Conservation (phyloP, 495 filamentous ascomycete species). For the Daldinia vernicosa region DNA sequence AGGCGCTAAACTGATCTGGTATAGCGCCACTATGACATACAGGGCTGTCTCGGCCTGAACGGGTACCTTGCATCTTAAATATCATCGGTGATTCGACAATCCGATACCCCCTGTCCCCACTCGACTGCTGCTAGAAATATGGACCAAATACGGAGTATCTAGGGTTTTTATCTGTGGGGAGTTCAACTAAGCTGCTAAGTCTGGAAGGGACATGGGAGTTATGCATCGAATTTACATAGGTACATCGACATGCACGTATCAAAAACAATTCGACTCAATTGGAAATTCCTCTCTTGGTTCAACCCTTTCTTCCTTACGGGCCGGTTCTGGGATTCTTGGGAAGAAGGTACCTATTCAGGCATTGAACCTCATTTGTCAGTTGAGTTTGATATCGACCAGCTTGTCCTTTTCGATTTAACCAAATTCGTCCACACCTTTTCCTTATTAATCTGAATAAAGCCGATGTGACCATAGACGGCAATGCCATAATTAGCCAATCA, state of each 20-base stretch:
- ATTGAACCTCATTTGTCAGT: slow-evolving; percentile 17
- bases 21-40: slow-evolving; percentile 18
- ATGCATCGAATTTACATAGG: neutral
- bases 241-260: neutral
- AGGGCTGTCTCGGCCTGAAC: slow-evolving; percentile 37
- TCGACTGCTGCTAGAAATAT: slow-evolving; percentile 26
- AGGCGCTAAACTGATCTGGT: slow-evolving; percentile 29
- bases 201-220: neutral
- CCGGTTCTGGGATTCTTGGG: neutral
- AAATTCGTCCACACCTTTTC: slow-evolving; percentile 21
- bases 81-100: slow-evolving; percentile 33
- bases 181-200: neutral
- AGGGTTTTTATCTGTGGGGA: slow-evolving; percentile 6
- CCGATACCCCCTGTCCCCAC: slow-evolving; percentile 35
- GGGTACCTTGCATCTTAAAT: slow-evolving; percentile 46
- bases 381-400: slow-evolving; percentile 11
- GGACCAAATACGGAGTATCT: slow-evolving; percentile 35
- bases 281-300: slow-evolving; percentile 19
- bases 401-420: slow-evolving; percentile 37
- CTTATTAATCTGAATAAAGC: slow-evolving; percentile 32
- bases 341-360: slow-evolving; percentile 6
- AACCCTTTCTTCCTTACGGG: slow-evolving; percentile 10
- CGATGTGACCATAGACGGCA: slow-evolving; percentile 29
- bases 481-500: slow-evolving; percentile 38
- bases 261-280: too few relatives aligned